Base-by-base conservation (phyloP, 2,329 filamentous ascomycete genomes). In the Epichloe sp. region DNA sequence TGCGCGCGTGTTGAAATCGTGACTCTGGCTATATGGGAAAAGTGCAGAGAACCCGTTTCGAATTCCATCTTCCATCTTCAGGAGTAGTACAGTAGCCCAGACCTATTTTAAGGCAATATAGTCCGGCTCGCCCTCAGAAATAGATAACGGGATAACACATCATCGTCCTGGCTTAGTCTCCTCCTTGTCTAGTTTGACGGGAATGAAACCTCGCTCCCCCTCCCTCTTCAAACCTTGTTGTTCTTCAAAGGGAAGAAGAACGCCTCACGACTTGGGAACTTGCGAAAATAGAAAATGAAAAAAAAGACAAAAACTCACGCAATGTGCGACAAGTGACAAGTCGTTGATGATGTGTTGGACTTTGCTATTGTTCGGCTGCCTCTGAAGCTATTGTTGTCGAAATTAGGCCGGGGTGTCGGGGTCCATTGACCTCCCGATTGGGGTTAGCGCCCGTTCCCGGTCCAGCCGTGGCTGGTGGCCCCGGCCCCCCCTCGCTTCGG, bases 371-470 rank as follows among this genome's bases (percentile, higher is more conserved):
- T 65, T 58, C 56, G 36, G 44, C 45, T 57, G 44, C 48, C 7
- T 48, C 47, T 26, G 21, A 60, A 61, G 48, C 58, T 65, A 65
- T 65, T 65, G 63, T 65, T 62, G 63, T 62, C 55, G 48, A 46
- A 52, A 56, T 53, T 48, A 52, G 59, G 53, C 52, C 54, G 56
- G 50, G 46, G 54, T 48, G 45, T 53, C 54, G 31, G 38, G 23
- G 56, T 40, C 58, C 55, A 64, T 64, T 65, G 57, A 57, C 36
- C 37, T 40, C 48, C 56, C 19, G 12, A 58, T 61, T 31, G 7
- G 60, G 61, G 21, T 53, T 65, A 65, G 63, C 57, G 58, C 55
- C 63, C 60, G 63, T 53, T 44, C 7, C 53, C 51, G 52, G 52
- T 36, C 52, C 61, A 58, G 47, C 11, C 19, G 19, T 19, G 19